These are phyloP conservation scores for Cladophialophora immunda DNA, from an alignment of 2,329 filamentous ascomycete species.

Conservation along the genomic window DNA sequence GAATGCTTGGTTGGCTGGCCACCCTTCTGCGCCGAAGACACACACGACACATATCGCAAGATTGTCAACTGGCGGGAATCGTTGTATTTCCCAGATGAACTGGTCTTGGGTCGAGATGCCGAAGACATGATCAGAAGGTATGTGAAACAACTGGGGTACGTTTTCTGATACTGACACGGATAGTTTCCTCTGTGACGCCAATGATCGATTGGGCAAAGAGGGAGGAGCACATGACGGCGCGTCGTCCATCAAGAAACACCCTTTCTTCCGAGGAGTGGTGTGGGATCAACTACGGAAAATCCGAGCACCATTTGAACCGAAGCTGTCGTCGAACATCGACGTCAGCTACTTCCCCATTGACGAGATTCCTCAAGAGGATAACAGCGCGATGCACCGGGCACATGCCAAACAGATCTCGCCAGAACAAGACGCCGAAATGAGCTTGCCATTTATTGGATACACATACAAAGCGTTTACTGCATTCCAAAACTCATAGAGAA, in stretches of 20 bases:
- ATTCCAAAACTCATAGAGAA: constrained; percentile 54
- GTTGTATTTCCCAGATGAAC: constrained; percentile 95
- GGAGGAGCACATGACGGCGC: constrained; percentile 71
- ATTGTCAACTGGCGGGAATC: constrained; percentile 98
- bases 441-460: constrained; percentile 93
- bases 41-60: constrained; percentile 97
- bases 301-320: constrained; percentile 93
- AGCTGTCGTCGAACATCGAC: constrained; percentile 90
- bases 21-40: constrained; percentile 97
- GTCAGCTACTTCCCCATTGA: constrained; percentile 99
- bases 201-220: constrained; percentile 84
- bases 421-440: constrained; percentile 91
- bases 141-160: constrained; percentile 42
- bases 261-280: constrained; percentile 96
- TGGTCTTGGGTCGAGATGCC: constrained; percentile 85
- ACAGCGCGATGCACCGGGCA: constrained; percentile 83
- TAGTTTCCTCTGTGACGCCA: constrained; percentile 92
- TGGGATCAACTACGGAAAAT: constrained; percentile 94
- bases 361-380: constrained; percentile 97
- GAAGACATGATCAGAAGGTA: constrained; percentile 93
- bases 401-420: constrained; percentile 77
- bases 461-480: constrained; percentile 96
- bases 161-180: constrained; percentile 42
- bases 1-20: constrained; percentile 99
- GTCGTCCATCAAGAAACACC: constrained; percentile 89